Evolutionary conservation across 2,329 filamentous ascomycete species (phyloP).

Genomic region (Ophidiomyces ophidiicola): DNA sequence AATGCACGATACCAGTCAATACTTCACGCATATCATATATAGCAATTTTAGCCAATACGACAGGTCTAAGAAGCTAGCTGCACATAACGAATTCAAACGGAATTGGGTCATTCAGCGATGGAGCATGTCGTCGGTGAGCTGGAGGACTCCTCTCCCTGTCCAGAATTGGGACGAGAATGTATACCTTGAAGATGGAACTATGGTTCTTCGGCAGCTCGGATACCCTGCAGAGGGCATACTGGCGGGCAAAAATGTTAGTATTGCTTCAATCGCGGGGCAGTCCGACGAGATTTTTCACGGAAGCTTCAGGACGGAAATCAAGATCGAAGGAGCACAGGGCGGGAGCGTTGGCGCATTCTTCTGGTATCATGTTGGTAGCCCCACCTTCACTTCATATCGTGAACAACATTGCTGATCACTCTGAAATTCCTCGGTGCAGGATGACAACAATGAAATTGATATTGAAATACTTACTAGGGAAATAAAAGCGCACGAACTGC

Average conservation of each 20-base stretch:
- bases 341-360: conserved; percentile 23
- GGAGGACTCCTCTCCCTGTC: conserved; percentile 18
- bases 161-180: conserved; percentile 21
- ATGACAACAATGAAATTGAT: conserved; percentile 22
- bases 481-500: conserved; percentile 17
- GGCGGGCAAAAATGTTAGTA: conserved; percentile 17
- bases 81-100: conserved; percentile 16
- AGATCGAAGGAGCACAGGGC: conserved; percentile 19
- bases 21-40: conserved; percentile 21
- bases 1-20: conserved; percentile 16
- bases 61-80: conserved; percentile 15
- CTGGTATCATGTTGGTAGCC: conserved; percentile 22
- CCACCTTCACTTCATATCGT: background rate
- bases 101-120: conserved; percentile 22
- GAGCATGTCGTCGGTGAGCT: conserved; percentile 18
- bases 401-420: conserved; percentile 1
- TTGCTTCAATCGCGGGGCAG: conserved; percentile 20
- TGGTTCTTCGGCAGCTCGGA: conserved; percentile 19
- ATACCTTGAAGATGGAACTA: conserved; percentile 18
- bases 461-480: conserved; percentile 21
- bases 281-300: conserved; percentile 19
- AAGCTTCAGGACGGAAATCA: conserved; percentile 21
- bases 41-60: conserved; percentile 19
- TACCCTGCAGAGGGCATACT: conserved; percentile 16
- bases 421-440: conserved; percentile 12